phyloP scores from a whole-genome alignment of 202 grass and related monocot species.

The Zoysia matrella region DNA sequence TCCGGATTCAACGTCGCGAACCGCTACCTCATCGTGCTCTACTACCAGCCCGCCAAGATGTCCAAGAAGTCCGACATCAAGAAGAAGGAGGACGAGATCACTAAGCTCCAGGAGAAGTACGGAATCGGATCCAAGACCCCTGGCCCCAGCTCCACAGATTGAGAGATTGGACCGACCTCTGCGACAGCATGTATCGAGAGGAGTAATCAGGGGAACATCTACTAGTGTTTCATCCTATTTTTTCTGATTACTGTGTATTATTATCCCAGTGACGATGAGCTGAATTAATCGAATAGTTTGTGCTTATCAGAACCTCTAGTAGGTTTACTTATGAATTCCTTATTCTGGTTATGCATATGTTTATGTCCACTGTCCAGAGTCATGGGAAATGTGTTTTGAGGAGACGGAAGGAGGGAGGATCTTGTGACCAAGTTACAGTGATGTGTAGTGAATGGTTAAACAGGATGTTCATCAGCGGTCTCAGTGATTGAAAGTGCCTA shows the following conservation, averaged over 20 bases:
- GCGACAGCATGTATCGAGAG: not conserved
- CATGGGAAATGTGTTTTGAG: not conserved
- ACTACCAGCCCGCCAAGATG: slow-evolving; percentile 98
- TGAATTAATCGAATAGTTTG: slow-evolving; percentile 18
- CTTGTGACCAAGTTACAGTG: not conserved
- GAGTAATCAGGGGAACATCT: slow-evolving; percentile 11
- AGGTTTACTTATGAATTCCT: not conserved
- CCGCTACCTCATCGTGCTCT: slow-evolving; percentile 98
- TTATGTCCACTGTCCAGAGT: not conserved
- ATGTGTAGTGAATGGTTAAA: not conserved
- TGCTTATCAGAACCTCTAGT: not conserved
- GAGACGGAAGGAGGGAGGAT: too few relatives aligned
- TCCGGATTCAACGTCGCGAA: slow-evolving; percentile 99
- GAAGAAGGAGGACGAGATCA: slow-evolving; percentile 98
- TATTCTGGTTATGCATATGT: not conserved
- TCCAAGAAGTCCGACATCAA: slow-evolving; percentile 82
- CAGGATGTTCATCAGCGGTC: not conserved
- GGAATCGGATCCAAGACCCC: slow-evolving; percentile 68
- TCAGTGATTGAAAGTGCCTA: not conserved
- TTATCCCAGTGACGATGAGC: not conserved
- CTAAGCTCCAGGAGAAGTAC: slow-evolving; percentile 90
- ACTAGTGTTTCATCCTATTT: not conserved
- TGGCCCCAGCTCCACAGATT: slow-evolving; percentile 28
- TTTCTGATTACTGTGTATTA: slow-evolving; percentile 13
- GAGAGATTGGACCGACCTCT: not conserved